Conservation (phyloP, 164 flowering plant genomes). For the Piper longum region DNA sequence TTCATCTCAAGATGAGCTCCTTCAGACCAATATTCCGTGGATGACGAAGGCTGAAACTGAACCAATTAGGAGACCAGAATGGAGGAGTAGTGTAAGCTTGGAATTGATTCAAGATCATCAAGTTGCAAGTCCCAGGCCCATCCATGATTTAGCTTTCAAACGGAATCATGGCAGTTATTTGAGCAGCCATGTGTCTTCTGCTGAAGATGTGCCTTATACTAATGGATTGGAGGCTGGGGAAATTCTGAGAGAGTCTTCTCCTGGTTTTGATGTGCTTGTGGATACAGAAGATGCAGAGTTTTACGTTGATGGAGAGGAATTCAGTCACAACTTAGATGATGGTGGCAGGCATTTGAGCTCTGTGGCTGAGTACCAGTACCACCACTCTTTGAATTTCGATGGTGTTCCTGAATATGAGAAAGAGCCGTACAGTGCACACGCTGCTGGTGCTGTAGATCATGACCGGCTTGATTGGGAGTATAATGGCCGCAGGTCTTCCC, state of each 20-base stretch:
- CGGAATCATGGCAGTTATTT: slow-evolving; percentile 22
- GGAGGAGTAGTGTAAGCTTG: slow-evolving; percentile 10
- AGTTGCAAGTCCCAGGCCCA: slow-evolving; percentile 19
- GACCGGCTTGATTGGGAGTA: slow-evolving; percentile 44
- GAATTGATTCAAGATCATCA: slow-evolving; percentile 12
- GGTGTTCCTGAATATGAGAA: slow-evolving; percentile 24
- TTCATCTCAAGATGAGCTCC: slow-evolving; percentile 24
- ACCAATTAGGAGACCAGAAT: slow-evolving; percentile 11
- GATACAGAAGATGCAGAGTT: slow-evolving; percentile 65
- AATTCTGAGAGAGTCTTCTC: slow-evolving; percentile 20
- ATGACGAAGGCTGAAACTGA: slow-evolving; percentile 13
- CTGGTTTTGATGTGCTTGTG: slow-evolving; percentile 84
- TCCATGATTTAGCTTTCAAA: slow-evolving; percentile 13
- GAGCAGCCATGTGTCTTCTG: slow-evolving; percentile 20
- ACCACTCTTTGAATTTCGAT: slow-evolving; percentile 26
- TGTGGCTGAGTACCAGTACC: slow-evolving; percentile 28
- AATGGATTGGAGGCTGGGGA: slow-evolving; percentile 63
- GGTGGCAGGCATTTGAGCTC: slow-evolving; percentile 30
- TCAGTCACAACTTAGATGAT: slow-evolving; percentile 24
- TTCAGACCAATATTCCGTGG: slow-evolving; percentile 13
- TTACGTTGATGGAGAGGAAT: slow-evolving; percentile 47
- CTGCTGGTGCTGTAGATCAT: slow-evolving; percentile 27
- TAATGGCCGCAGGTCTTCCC: slow-evolving; percentile 1
- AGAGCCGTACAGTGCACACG: slow-evolving; percentile 25
- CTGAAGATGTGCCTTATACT: slow-evolving; percentile 29